Conservation (phyloP, 352 stramenopile species). For the Ophiocytium majus region DNA sequence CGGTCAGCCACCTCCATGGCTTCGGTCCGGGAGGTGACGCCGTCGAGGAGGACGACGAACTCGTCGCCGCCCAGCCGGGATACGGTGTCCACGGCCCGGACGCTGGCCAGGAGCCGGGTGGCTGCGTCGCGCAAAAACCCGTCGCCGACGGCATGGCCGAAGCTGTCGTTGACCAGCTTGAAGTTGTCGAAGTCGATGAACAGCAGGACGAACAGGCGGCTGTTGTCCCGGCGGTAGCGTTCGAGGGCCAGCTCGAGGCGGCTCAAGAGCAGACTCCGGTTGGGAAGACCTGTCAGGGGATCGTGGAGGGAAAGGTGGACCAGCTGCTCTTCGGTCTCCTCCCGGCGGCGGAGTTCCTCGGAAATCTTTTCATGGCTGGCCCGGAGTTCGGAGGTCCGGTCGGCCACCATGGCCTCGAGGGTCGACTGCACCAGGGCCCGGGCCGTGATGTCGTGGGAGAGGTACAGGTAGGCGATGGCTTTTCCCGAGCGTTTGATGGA, state of each 20-base stretch:
- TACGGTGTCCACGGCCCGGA: neutral
- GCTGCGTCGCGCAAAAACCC: neutral
- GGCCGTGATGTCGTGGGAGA: too few relatives aligned
- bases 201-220: too few relatives aligned
- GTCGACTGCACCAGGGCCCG: too few relatives aligned
- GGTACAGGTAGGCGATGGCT: too few relatives aligned
- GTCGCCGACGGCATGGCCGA: neutral
- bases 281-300: slow-evolving; percentile 1
- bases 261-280: neutral
- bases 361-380: too few relatives aligned
- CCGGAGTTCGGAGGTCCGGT: too few relatives aligned
- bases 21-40: neutral
- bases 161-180: slow-evolving; percentile 5
- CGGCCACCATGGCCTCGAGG: too few relatives aligned
- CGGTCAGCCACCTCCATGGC: neutral
- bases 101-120: neutral
- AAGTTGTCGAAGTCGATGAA: slow-evolving; percentile 12
- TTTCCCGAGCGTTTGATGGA: too few relatives aligned
- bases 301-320: neutral
- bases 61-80: neutral
- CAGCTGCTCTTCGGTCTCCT: too few relatives aligned
- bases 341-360: too few relatives aligned
- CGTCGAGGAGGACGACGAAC: neutral
- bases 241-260: neutral
- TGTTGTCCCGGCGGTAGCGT: too few relatives aligned